These are phyloP conservation scores for Pseudohalonectria lignicola DNA, from an alignment of 2,329 filamentous ascomycete species.

Conservation along the genomic window DNA sequence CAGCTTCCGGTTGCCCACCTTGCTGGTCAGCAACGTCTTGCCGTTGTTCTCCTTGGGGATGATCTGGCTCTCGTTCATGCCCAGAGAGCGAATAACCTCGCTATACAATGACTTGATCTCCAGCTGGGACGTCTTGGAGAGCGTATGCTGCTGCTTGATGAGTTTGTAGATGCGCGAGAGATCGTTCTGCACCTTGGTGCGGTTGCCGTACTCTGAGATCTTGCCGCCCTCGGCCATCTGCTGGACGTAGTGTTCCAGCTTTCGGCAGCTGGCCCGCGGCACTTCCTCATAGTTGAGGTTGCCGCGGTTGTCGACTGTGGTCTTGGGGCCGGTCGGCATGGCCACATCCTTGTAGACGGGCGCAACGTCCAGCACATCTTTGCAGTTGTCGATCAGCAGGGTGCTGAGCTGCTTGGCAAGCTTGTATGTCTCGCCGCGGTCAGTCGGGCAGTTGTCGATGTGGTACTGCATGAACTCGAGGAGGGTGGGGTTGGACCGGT, in stretches of 20 bases:
- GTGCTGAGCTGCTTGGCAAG: constrained; percentile 91
- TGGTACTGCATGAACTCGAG: constrained; percentile 99
- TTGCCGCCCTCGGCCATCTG: constrained; percentile 98
- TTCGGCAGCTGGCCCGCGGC: constrained; percentile 79
- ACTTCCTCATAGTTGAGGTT: constrained; percentile 89
- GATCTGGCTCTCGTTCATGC: constrained; percentile 98
- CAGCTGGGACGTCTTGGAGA: constrained; percentile 90
- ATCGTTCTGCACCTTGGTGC: constrained; percentile 95
- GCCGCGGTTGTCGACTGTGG: constrained; percentile 83
- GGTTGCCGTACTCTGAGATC: constrained; percentile 96
- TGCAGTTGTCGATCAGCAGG: constrained; percentile 95
- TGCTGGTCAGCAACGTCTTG: no score
- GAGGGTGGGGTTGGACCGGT: constrained; percentile 89
- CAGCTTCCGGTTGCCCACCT: constrained; percentile 40
- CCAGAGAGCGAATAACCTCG: constrained; percentile 85
- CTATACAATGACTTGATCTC: constrained; percentile 94
- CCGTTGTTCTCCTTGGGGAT: constrained; percentile 85
- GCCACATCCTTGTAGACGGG: constrained; percentile 96
- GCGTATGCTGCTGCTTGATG: constrained; percentile 95
- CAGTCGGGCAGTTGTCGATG: constrained; percentile 95
- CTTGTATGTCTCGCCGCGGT: constrained; percentile 93
- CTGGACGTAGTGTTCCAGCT: constrained; percentile 95
- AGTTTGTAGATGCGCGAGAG: constrained; percentile 93
- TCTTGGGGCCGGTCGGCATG: constrained; percentile 82
- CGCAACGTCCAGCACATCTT: constrained; percentile 71